Conservation (phyloP, 1,139 yeast species). For the Sugiyamaella sp. region DNA sequence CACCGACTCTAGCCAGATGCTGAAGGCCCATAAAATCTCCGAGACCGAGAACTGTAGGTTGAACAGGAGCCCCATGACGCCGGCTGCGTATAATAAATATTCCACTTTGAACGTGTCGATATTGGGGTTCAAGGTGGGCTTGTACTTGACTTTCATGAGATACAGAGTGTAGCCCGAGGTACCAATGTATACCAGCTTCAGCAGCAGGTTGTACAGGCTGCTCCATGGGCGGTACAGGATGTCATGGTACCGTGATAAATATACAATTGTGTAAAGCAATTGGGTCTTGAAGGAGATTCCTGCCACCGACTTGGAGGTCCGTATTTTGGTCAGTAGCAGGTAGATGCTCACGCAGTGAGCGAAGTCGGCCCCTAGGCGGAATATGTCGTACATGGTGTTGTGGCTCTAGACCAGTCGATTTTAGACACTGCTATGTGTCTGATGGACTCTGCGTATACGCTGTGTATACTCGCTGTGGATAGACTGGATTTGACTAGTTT, state of each 20-base stretch:
- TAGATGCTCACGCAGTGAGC: constrained; percentile 82
- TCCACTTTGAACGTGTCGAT: constrained; percentile 79
- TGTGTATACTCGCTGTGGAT: no score
- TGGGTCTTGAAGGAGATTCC: constrained; percentile 94
- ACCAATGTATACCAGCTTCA: constrained; percentile 80
- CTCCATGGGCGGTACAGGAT: constrained; percentile 51
- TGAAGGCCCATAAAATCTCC: constrained; percentile 51
- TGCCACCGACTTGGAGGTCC: constrained; percentile 62
- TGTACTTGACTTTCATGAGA: constrained; percentile 65
- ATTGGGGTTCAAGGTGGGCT: constrained; percentile 54
- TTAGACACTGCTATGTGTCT: no score
- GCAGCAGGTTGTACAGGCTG: constrained; percentile 73
- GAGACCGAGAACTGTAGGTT: constrained; percentile 62
- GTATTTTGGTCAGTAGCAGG: constrained; percentile 73
- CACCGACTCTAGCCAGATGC: constrained; percentile 69
- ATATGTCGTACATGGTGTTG: constrained; percentile 20
- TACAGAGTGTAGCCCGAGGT: constrained; percentile 77
- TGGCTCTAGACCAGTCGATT: no score
- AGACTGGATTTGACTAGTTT: no score
- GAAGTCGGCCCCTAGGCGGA: constrained; percentile 50
- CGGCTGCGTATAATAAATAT: constrained; percentile 69
- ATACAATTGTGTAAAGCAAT: constrained; percentile 74
- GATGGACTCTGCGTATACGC: no score
- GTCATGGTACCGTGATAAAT: constrained; percentile 77
- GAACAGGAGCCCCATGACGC: constrained; percentile 62